A percentile compares a stretch with the other conserved stretches of the same genome.
Evolutionary conservation across 306 rosid species (phyloP).

Genomic region (Senna siamea): DNA sequence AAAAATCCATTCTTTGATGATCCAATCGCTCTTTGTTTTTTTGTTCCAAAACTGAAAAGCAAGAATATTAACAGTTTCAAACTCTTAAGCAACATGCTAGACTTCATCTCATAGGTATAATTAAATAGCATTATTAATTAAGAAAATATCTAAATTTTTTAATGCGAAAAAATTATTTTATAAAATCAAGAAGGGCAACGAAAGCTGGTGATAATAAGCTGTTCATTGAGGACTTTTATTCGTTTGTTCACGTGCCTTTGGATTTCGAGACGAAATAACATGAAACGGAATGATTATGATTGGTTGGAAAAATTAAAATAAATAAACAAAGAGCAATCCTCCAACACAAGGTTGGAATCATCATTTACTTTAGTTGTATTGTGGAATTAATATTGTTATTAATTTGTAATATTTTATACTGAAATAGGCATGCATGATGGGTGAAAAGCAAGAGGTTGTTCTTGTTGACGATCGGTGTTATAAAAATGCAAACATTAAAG

Average conservation of each 20-base stretch:
- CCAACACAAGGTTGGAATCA: not conserved
- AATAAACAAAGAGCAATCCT: not conserved
- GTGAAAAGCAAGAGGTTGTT: not conserved
- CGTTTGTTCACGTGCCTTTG: not conserved
- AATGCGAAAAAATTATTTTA: too few relatives aligned
- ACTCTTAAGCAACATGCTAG: too few relatives aligned
- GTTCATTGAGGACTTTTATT: not conserved
- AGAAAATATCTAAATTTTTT: too few relatives aligned
- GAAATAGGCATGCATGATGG: too few relatives aligned
- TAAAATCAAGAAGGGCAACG: too few relatives aligned
- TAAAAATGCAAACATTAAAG: not conserved
- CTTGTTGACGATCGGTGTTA: not conserved
- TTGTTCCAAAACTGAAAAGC: not conserved
- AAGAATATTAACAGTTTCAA: too few relatives aligned
- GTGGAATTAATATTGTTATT: not conserved
- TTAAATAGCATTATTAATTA: too few relatives aligned
- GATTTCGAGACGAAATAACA: not conserved
- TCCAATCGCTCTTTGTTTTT: not conserved
- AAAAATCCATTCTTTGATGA: not conserved
- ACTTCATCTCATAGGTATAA: too few relatives aligned
- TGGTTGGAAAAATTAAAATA: not conserved
- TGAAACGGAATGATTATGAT: conserved; percentile 3
- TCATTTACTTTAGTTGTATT: not conserved
- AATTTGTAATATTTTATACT: not conserved
- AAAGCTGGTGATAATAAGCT: not conserved